Percentiles rank a stretch among this genome's conserved stretches.
These are phyloP conservation scores for Hygrophila difformis DNA, from an alignment of 257 asterid genomes.

Conservation along the genomic window DNA sequence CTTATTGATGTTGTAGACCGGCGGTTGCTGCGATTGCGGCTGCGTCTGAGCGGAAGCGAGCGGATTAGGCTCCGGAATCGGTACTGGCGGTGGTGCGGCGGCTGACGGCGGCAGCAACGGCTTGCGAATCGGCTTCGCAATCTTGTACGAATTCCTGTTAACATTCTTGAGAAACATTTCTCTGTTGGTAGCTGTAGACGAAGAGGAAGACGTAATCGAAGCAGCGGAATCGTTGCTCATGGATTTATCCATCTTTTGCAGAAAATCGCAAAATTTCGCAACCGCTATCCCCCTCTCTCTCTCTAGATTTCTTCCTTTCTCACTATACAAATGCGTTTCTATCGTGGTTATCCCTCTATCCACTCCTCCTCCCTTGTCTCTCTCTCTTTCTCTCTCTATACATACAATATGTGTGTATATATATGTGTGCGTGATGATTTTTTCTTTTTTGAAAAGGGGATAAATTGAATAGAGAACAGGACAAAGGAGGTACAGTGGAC, in stretches of 20 bases:
- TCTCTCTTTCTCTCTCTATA: background rate
- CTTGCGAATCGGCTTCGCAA: slow-evolving; percentile 31
- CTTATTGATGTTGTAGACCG: slow-evolving; percentile 80
- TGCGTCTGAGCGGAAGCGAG: slow-evolving; percentile 12
- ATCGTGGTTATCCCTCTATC: slow-evolving; percentile 7
- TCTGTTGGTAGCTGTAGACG: slow-evolving; percentile 6
- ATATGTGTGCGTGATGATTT: background rate
- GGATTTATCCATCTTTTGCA: slow-evolving; percentile 25
- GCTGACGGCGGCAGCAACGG: slow-evolving; percentile 19
- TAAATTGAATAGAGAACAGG: slow-evolving; percentile 12
- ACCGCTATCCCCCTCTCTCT: slow-evolving; percentile 11
- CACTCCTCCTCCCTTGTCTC: too few species aligned
- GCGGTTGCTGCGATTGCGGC: slow-evolving; percentile 58
- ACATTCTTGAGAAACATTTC: slow-evolving; percentile 25
- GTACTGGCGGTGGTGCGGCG: slow-evolving; percentile 2
- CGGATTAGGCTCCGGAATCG: slow-evolving; percentile 23
- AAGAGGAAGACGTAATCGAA: slow-evolving; percentile 5
- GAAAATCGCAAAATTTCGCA: too few species aligned
- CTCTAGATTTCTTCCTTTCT: background rate
- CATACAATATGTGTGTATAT: too few species aligned
- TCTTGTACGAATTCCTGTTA: slow-evolving; percentile 28
- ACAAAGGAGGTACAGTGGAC: slow-evolving; percentile 10
- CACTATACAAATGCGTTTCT: background rate
- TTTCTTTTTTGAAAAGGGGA: too few species aligned
- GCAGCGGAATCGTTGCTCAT: slow-evolving; percentile 17